Percentiles rank a stretch among this genome's conserved stretches.
phyloP scores from a whole-genome alignment of 805 yeast species.

The Pichia rugopelliculosa region DNA sequence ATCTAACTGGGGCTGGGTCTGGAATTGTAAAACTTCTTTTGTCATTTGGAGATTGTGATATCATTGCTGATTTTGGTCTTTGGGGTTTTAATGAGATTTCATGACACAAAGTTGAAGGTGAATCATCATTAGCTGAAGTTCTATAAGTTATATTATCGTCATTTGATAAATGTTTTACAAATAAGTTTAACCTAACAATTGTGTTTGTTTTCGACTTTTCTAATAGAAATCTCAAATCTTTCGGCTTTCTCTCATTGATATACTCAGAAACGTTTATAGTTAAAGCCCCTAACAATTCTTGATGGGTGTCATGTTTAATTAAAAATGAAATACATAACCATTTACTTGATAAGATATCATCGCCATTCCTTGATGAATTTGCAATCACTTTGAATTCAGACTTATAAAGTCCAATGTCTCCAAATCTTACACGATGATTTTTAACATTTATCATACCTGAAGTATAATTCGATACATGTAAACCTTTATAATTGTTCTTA shows the following conservation, averaged over 20 bases:
- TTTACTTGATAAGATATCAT: slow-evolving; percentile 36
- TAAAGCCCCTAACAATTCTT: slow-evolving; percentile 55
- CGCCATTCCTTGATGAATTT: slow-evolving; percentile 25
- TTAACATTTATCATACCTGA: slow-evolving; percentile 31
- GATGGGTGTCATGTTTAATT: slow-evolving; percentile 28
- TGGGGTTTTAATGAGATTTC: not conserved
- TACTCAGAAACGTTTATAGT: slow-evolving; percentile 68
- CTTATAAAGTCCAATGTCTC: slow-evolving; percentile 19
- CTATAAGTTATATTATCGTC: not conserved
- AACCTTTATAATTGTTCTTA: slow-evolving; percentile 13
- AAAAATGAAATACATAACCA: slow-evolving; percentile 34
- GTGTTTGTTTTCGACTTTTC: slow-evolving; percentile 79
- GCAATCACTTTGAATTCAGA: slow-evolving; percentile 33
- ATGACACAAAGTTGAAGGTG: not conserved
- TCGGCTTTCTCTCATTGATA: slow-evolving; percentile 43
- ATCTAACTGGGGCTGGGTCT: not conserved
- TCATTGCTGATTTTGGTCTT: not conserved
- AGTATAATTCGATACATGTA: slow-evolving; percentile 17
- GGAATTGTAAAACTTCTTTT: not conserved
- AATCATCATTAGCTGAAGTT: not conserved
- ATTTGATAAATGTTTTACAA: slow-evolving; percentile 12
- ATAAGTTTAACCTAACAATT: slow-evolving; percentile 55
- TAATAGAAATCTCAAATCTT: slow-evolving; percentile 57
- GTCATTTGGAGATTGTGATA: not conserved
- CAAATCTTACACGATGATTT: slow-evolving; percentile 48